These are phyloP conservation scores for Nakazawaea wickerhamii DNA, from an alignment of 805 yeast genomes.

Conservation along the genomic window DNA sequence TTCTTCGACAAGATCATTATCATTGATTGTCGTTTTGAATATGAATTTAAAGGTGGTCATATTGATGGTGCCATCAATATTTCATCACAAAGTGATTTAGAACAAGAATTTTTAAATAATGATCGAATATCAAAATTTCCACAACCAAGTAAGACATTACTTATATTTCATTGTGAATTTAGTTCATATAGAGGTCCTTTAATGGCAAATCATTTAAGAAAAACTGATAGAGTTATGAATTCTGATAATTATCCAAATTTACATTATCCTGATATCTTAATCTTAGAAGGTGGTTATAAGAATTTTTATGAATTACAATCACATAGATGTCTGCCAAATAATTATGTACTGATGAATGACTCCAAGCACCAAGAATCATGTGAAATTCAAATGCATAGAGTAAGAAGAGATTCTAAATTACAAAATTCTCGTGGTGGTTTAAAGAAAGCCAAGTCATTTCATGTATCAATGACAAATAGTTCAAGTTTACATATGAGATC, in stretches of 20 bases:
- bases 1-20: conserved; percentile 54
- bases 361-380: conserved; percentile 40
- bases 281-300: conserved; percentile 89
- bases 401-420: conserved; percentile 27
- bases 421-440: conserved; percentile 15
- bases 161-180: conserved; percentile 93
- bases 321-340: conserved; percentile 64
- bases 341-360: conserved; percentile 84
- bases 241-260: conserved; percentile 73
- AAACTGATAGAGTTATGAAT: conserved; percentile 73
- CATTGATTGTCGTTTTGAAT: conserved; percentile 88
- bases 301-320: conserved; percentile 59
- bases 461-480: conserved; percentile 13
- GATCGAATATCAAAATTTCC: conserved; percentile 9
- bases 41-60: conserved; percentile 92
- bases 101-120: conserved; percentile 40
- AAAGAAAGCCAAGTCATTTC: conserved; percentile 33
- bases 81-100: conserved; percentile 64
- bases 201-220: conserved; percentile 82
- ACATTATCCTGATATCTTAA: conserved; percentile 82
- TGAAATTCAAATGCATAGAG: conserved; percentile 36
- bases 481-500: conserved; percentile 9
- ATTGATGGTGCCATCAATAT: conserved; percentile 78
- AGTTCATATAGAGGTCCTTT: conserved; percentile 91
- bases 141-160: conserved; percentile 34